Evolutionary conservation across 345 rosid genomes (phyloP).

Genomic region (Ricinus communis): DNA sequence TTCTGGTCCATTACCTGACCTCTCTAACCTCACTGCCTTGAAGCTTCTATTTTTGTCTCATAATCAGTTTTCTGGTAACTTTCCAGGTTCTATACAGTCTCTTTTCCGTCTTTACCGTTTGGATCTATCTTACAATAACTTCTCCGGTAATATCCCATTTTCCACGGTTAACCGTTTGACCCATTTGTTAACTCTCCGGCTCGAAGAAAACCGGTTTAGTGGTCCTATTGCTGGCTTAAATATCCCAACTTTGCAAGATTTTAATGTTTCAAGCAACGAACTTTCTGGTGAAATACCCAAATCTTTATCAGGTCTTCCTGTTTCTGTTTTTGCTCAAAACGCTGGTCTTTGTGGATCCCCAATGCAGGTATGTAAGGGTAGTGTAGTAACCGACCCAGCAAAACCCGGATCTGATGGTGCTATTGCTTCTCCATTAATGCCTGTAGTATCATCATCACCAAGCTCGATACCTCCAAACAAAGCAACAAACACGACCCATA

Average conservation of each 20-base stretch:
- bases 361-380: constrained; percentile 39
- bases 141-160: constrained; percentile 65
- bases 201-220: constrained; percentile 59
- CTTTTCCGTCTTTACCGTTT: constrained; percentile 68
- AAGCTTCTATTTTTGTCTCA: constrained; percentile 77
- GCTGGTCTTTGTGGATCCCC: constrained; percentile 74
- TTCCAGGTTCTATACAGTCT: constrained; percentile 50
- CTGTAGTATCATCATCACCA: constrained; percentile 62
- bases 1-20: constrained; percentile 61
- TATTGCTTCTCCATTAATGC: constrained; percentile 53
- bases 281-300: constrained; percentile 69
- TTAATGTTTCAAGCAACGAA: constrained; percentile 66
- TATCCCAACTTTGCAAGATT: constrained; percentile 65
- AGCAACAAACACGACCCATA: constrained; percentile 19
- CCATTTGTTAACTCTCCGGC: constrained; percentile 74
- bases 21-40: constrained; percentile 63
- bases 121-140: constrained; percentile 77
- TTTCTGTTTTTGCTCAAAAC: constrained; percentile 56
- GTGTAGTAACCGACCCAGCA: constrained; percentile 44
- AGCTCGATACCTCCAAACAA: constrained; percentile 43
- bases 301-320: constrained; percentile 56
- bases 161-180: constrained; percentile 44
- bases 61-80: constrained; percentile 62
- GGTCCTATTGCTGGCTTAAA: constrained; percentile 48
- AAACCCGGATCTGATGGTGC: constrained; percentile 69